phyloP scores from a whole-genome alignment of 2,329 filamentous ascomycete species.

The Aspergillus sp. region DNA sequence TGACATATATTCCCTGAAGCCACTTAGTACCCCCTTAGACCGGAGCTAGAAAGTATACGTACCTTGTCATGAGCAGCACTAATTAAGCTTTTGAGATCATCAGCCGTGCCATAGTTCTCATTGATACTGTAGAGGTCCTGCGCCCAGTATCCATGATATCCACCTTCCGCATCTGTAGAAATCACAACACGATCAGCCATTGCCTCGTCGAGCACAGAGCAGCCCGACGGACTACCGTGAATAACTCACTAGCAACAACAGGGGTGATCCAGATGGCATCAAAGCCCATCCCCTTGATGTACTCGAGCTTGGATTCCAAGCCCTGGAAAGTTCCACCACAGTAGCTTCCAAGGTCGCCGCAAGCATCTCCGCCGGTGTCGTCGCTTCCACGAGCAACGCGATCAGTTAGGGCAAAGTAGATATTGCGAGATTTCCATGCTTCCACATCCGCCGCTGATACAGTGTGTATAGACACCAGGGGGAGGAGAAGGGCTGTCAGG shows the following conservation, averaged over 20 bases:
- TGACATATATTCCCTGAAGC: conserved; percentile 55
- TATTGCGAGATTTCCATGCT: conserved; percentile 42
- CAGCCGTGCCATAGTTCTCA: conserved; percentile 56
- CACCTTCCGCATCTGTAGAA: conserved; percentile 34
- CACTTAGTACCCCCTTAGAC: neutral
- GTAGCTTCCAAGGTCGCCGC: conserved; percentile 32
- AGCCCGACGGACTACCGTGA: neutral
- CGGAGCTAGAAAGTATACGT: neutral
- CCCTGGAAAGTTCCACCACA: conserved; percentile 52
- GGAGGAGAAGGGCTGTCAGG: neutral
- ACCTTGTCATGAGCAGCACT: conserved; percentile 52
- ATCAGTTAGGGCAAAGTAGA: conserved; percentile 49
- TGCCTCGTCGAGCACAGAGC: no score
- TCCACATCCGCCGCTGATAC: neutral
- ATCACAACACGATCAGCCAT: conserved; percentile 14
- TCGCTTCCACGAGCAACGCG: conserved; percentile 42
- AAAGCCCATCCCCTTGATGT: conserved; percentile 50
- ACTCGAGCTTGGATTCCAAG: conserved; percentile 40
- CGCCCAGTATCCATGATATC: conserved; percentile 54
- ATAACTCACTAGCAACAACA: conserved; percentile 28
- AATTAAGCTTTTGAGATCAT: conserved; percentile 60
- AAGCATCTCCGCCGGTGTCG: conserved; percentile 34
- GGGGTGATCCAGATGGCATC: conserved; percentile 52
- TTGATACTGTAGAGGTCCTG: conserved; percentile 57
- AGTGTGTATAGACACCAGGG: neutral